These are phyloP conservation scores for Kodamaea sp. DNA, from an alignment of 1,139 yeast genomes.

Conservation along the genomic window DNA sequence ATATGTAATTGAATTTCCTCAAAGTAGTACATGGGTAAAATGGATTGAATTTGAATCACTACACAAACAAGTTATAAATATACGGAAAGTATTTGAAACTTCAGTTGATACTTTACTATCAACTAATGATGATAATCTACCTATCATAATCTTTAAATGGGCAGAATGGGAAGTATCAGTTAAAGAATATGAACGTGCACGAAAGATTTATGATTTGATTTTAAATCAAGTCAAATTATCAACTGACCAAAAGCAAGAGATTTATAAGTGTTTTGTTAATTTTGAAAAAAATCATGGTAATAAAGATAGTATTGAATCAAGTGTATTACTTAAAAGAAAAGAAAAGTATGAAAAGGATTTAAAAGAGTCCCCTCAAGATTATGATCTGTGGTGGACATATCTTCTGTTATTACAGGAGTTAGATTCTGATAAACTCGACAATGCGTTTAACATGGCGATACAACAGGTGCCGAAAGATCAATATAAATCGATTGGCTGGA, in stretches of 20 bases:
- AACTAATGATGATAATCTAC: conserved; percentile 19
- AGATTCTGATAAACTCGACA: conserved; percentile 4
- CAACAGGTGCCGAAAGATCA: conserved; percentile 28
- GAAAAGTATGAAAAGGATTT: conserved; percentile 52
- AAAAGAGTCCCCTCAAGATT: conserved; percentile 49
- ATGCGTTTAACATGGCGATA: conserved; percentile 46
- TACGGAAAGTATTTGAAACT: conserved; percentile 63
- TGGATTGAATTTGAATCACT: conserved; percentile 37
- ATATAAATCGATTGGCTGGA: conserved; percentile 54
- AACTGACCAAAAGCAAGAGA: conserved; percentile 30
- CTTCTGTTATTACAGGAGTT: conserved; percentile 26
- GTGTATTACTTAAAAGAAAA: conserved; percentile 52
- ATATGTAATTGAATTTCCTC: conserved; percentile 53
- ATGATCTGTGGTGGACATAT: conserved; percentile 81
- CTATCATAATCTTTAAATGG: conserved; percentile 44
- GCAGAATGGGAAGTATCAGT: conserved; percentile 69
- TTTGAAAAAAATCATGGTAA: conserved; percentile 69
- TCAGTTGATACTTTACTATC: conserved; percentile 53
- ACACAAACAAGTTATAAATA: conserved; percentile 27
- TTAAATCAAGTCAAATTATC: conserved; percentile 37
- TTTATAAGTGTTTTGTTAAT: conserved; percentile 49
- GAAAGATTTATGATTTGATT: conserved; percentile 57
- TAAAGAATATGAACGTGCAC: conserved; percentile 62
- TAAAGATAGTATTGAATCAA: conserved; percentile 48
- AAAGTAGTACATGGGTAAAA: conserved; percentile 57